Base-by-base conservation (phyloP, 2,329 filamentous ascomycete species). In the Tolypocladium endophyticum region DNA sequence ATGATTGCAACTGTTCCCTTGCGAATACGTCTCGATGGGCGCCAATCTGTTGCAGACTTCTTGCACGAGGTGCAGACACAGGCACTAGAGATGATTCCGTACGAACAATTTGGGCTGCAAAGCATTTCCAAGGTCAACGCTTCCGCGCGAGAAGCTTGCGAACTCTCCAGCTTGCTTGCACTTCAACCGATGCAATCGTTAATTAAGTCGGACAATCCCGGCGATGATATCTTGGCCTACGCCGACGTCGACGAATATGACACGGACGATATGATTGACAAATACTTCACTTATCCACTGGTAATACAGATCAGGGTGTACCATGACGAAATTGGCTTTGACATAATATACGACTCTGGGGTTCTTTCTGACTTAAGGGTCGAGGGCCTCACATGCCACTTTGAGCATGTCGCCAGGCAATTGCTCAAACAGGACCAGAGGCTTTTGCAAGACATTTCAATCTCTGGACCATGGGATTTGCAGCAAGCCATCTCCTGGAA, bases 291-390 rank as follows among this genome's bases (percentile, higher is more conserved):
- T 25, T 62, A 62, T 39, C 60, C 62, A 3, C 57, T 63, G 20
- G 57, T 62, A 67, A 54, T 72, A 76, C 61, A 76, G 74, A 14
- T 78, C 77, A 59, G 59, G 67, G 55, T 70, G 77, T 33, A 65
- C 77, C 2, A 72, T 77, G 54, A 61, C 62, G 43, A 45, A 14
- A 25, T 45, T 12, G 43, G n/a, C 43, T 45, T 45, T 25, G 43
- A 45, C 43, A 45, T 45, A 12, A 45, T 25, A 12, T 45, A 45
- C n/a, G 23, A 45, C 23, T 14, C 43, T 45, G 12, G 11, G 1
- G n/a, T n/a, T 4, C 43, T 45, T 25, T 23, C 43, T 1, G n/a
- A 45, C n/a, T 25, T n/a, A 4, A 12, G 43, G 9, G 43, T 45
- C 23, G 43, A 45, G 23, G n/a, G n/a, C 5, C 43, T 45, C 1